Evolutionary conservation across 257 asterid species (phyloP).

Genomic region (Sherardia arvensis): DNA sequence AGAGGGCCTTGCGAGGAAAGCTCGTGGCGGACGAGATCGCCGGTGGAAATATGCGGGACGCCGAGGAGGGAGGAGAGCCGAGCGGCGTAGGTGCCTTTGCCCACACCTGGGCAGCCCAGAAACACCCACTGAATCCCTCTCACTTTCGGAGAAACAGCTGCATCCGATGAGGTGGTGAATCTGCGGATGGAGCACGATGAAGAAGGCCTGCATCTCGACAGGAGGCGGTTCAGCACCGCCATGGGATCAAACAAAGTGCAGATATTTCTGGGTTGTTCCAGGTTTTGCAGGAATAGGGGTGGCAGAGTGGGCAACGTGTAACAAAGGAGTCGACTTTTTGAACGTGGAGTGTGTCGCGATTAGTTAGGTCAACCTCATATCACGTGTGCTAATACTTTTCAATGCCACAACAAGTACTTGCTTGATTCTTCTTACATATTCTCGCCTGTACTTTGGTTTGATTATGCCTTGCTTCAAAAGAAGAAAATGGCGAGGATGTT

Average conservation of each 20-base stretch:
- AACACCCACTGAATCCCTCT: conserved; percentile 91
- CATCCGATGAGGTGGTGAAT: conserved; percentile 12
- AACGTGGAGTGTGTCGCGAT: neutral
- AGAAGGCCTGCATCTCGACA: conserved; percentile 20
- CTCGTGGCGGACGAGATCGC: conserved; percentile 92
- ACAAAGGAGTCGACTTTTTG: neutral
- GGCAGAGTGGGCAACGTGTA: neutral
- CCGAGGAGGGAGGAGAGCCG: conserved; percentile 68
- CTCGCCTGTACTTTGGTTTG: too few species aligned
- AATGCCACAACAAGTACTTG: neutral
- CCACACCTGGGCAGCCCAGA: conserved; percentile 95
- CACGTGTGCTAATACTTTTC: neutral
- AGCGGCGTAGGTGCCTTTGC: conserved; percentile 92
- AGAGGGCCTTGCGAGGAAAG: conserved; percentile 60
- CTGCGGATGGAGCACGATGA: conserved; percentile 9
- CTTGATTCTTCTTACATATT: too few species aligned
- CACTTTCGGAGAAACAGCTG: conserved; percentile 21
- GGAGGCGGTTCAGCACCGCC: conserved; percentile 69
- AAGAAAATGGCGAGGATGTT: too few species aligned
- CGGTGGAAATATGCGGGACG: conserved; percentile 92
- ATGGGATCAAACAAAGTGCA: conserved; percentile 22
- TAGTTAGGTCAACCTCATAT: neutral
- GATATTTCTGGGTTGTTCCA: neutral
- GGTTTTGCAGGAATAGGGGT: neutral
- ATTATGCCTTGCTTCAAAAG: too few species aligned